Percentiles rank a stretch among this genome's conserved stretches.
Evolutionary conservation across 352 stramenopile genomes (phyloP).

Genomic region (Pythium brachiatum): DNA sequence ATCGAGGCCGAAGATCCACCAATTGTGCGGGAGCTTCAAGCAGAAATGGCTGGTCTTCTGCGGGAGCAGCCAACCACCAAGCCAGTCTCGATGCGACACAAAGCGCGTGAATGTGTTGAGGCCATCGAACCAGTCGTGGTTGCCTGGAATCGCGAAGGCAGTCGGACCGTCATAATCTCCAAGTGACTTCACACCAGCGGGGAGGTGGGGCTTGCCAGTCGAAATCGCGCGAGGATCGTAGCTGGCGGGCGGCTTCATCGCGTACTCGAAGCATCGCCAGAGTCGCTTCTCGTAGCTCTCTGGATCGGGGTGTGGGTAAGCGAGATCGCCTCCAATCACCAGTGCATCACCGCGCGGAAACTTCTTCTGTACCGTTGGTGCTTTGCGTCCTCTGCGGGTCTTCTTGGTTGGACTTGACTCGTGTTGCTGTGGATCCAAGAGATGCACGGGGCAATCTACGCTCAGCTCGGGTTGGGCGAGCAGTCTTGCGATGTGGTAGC

Average conservation of each 20-base stretch:
- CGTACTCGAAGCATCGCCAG: conserved; percentile 93
- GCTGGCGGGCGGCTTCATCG: conserved; percentile 83
- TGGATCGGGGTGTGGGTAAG: conserved; percentile 87
- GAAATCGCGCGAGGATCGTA: conserved; percentile 91
- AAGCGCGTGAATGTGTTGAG: conserved; percentile 91
- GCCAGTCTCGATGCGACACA: conserved; percentile 90
- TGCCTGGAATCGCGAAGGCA: conserved; percentile 84
- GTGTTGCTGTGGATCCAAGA: conserved; percentile 4
- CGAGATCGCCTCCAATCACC: conserved; percentile 91
- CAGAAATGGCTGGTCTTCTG: conserved; percentile 92
- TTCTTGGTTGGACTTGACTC: conserved; percentile 18
- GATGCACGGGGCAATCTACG: conserved; percentile 54
- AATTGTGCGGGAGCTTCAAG: conserved; percentile 87
- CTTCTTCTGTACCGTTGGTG: conserved; percentile 41
- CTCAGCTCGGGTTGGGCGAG: conserved; percentile 87
- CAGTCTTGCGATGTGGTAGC: conserved; percentile 90
- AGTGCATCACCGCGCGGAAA: conserved; percentile 87
- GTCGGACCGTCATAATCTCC: conserved; percentile 68
- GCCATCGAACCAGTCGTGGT: conserved; percentile 95
- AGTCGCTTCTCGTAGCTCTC: conserved; percentile 90
- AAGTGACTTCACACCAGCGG: conserved; percentile 43
- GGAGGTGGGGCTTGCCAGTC: conserved; percentile 67
- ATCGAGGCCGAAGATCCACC: conserved; percentile 92
- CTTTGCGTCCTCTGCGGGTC: conserved; percentile 12
- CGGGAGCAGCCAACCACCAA: conserved; percentile 91